A percentile compares a stretch with the other conserved stretches of the same genome.
phyloP scores from a whole-genome alignment of 768 basidiomycete genomes.

The Ephemerocybe angulata region DNA sequence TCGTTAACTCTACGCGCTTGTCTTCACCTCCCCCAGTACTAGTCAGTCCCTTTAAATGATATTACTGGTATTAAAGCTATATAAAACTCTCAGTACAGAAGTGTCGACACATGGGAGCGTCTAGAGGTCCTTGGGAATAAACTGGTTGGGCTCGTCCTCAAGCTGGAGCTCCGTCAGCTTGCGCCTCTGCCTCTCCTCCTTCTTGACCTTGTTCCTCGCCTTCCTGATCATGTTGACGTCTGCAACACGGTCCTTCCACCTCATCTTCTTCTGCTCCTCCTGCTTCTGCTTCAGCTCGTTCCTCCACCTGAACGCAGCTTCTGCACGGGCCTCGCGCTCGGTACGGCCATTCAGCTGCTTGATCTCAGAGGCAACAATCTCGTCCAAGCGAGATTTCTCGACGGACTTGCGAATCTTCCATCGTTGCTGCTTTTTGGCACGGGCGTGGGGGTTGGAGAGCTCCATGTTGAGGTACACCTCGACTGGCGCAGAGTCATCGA shows the following conservation, averaged over 20 bases:
- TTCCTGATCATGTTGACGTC: slow-evolving; percentile 53
- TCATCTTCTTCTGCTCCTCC: slow-evolving; percentile 58
- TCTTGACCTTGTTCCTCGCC: slow-evolving; percentile 50
- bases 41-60: not conserved
- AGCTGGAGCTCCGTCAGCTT: slow-evolving; percentile 54
- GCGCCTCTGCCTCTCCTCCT: slow-evolving; percentile 49
- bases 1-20: too few relatives aligned
- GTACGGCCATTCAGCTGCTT: slow-evolving; percentile 57
- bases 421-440: slow-evolving; percentile 75
- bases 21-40: not conserved
- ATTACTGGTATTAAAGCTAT: not conserved
- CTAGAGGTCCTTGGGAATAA: slow-evolving; percentile 40
- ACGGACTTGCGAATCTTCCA: slow-evolving; percentile 59
- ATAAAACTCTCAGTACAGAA: not conserved
- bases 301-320: slow-evolving; percentile 74
- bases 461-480: slow-evolving; percentile 67
- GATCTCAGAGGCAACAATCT: slow-evolving; percentile 53
- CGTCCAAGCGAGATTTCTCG: slow-evolving; percentile 46
- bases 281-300: slow-evolving; percentile 54
- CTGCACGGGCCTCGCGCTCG: slow-evolving; percentile 59
- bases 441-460: slow-evolving; percentile 76
- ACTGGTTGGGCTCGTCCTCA: slow-evolving; percentile 55
- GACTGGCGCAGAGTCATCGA: slow-evolving; percentile 55
- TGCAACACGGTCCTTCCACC: slow-evolving; percentile 47
- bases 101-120: not conserved